Evolutionary conservation across 1,284 basidiomycete species (phyloP).

Genomic region (Erythrobasidium hasegawianum): DNA sequence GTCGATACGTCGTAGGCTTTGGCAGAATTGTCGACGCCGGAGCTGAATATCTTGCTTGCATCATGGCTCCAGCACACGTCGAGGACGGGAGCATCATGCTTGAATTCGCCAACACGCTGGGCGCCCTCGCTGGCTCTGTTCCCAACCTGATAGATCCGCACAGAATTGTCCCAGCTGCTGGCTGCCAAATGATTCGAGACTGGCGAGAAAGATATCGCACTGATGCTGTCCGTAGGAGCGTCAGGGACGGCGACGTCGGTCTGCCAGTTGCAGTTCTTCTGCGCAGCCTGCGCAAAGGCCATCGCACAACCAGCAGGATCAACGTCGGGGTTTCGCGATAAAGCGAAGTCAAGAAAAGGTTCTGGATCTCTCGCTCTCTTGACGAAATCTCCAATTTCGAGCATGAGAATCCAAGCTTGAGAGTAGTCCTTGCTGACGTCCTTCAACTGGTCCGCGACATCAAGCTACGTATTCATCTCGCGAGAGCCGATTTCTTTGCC

Average conservation of each 20-base stretch:
- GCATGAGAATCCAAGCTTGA: too few species aligned
- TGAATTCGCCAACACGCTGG: slow-evolving; percentile 52
- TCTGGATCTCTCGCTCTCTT: too few species aligned
- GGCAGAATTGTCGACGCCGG: slow-evolving; percentile 75
- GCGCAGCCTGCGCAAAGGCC: not conserved
- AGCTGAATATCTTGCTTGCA: slow-evolving; percentile 74
- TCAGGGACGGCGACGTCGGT: slow-evolving; percentile 47
- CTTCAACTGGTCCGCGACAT: too few species aligned
- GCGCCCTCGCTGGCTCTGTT: slow-evolving; percentile 63
- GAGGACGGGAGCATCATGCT: slow-evolving; percentile 76
- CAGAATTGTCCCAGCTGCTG: slow-evolving; percentile 51
- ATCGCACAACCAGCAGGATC: too few species aligned
- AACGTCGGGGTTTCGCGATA: too few species aligned
- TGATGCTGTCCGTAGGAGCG: slow-evolving; percentile 70
- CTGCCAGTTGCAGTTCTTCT: slow-evolving; percentile 7
- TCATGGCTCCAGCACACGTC: slow-evolving; percentile 78
- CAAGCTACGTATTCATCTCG: too few species aligned
- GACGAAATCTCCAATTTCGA: too few species aligned
- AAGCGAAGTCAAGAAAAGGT: too few species aligned
- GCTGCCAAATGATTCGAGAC: slow-evolving; percentile 70
- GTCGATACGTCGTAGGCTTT: slow-evolving; percentile 75
- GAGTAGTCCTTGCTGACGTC: too few species aligned
- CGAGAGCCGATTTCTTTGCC: too few species aligned
- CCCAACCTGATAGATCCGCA: slow-evolving; percentile 58
- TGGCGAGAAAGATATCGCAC: slow-evolving; percentile 61